Evolutionary conservation across 352 stramenopile genomes (phyloP), one percentile per base, ranked within the genome.

Genomic region (Globisporangium radiosum): DNA sequence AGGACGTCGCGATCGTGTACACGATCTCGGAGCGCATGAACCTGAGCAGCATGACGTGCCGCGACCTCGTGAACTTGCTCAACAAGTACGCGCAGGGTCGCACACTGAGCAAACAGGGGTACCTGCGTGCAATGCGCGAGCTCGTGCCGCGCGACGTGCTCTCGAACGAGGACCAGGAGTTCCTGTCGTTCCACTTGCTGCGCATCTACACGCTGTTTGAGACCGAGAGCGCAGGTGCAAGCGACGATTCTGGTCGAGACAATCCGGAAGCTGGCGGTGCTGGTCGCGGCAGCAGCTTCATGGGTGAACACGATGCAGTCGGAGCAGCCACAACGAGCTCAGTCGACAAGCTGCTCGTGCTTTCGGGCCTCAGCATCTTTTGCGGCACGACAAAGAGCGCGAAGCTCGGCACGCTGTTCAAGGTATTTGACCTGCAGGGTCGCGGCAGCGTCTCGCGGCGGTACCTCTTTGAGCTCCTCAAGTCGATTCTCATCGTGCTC

Each of bases 351-450:
- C 60, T 92, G 7, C 78, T 90, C 42, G 54, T 95, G 7, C 57
- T 87, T 7, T 73, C 80, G 48, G 96, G 93, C 5, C 79, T 98
- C 67, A 95, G 87, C 54, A 80, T 99, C 15, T 88, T 99, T 47
- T 98, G 92, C 58, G 90, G 87, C 11, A 96, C 91, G 3, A 97
- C 93, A 11, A 99, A 99, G 65, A 98, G 91, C 65, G 81, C 79
- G 2, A 99, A 99, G 62, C 79, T 99, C 2, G 79, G 87, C 2
- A 83, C 92, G 11, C 56, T 95, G 11, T 97, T 95, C 56, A 89
- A 86, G 52, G 60, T 94, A 3, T 92, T 92, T 48, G 82, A 90
- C 25, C 67, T 68, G 2, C 83, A 87, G 7, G 66, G 72, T 11
- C 71, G 85, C 48, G 84, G 83, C 0, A 75, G 73, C 25, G 80